A percentile compares a stretch with the other conserved stretches of the same genome.
Evolutionary conservation across 805 yeast genomes (phyloP).

Genomic region (Metahyphopichia silvanorum): DNA sequence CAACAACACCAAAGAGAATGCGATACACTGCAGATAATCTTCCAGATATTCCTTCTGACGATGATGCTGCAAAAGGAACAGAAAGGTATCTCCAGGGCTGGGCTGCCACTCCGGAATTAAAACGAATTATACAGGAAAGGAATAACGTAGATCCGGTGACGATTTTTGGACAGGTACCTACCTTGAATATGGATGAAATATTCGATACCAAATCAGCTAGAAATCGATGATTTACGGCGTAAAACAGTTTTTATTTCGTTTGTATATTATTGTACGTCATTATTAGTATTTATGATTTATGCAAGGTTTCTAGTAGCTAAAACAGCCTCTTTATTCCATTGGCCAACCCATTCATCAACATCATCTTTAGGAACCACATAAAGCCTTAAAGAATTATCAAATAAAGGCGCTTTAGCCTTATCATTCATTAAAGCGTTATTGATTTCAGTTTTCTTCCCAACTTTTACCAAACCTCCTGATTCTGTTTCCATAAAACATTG

Average conservation of each 20-base stretch:
- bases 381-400: constrained; percentile 68
- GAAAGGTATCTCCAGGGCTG: constrained; percentile 26
- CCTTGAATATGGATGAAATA: constrained; percentile 65
- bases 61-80: constrained; percentile 21
- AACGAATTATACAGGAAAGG: constrained; percentile 21
- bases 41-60: constrained; percentile 42
- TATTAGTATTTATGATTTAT: not conserved
- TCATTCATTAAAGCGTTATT: constrained; percentile 61
- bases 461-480: constrained; percentile 80
- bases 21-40: constrained; percentile 16
- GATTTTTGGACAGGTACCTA: constrained; percentile 74
- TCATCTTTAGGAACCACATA: constrained; percentile 77
- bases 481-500: constrained; percentile 80
- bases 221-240: constrained; percentile 2
- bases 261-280: not conserved
- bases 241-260: not conserved
- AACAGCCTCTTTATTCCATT: constrained; percentile 64
- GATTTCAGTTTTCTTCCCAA: constrained; percentile 72
- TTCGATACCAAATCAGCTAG: constrained; percentile 53
- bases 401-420: constrained; percentile 66
- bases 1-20: constrained; percentile 3
- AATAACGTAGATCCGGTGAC: constrained; percentile 54
- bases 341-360: constrained; percentile 59
- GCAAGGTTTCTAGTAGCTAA: constrained; percentile 38
- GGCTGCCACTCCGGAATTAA: constrained; percentile 39